These are phyloP conservation scores for Nemania sp. DNA, from an alignment of 2,329 filamentous ascomycete genomes.

Conservation along the genomic window DNA sequence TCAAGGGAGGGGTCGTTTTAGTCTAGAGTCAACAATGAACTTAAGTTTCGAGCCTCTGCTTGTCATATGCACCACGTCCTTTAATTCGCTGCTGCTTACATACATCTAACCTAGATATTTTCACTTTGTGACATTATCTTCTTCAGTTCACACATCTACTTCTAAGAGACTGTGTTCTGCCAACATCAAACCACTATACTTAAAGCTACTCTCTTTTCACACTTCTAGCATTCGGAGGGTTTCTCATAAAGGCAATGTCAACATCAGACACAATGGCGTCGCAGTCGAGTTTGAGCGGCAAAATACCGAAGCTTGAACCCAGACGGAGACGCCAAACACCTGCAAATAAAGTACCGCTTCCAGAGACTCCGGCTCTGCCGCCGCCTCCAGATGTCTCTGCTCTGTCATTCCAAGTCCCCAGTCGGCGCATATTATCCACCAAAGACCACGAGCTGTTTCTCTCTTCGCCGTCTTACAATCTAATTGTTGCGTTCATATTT, in stretches of 20 bases:
- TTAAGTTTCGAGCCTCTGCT: too few relatives aligned
- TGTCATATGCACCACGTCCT: too few relatives aligned
- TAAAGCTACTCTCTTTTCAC: too few relatives aligned
- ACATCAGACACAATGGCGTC: conserved; percentile 27
- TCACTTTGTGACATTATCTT: too few relatives aligned
- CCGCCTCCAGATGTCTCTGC: conserved; percentile 64
- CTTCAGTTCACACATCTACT: too few relatives aligned
- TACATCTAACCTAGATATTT: too few relatives aligned
- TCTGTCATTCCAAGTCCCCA: conserved; percentile 67
- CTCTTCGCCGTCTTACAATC: conserved; percentile 70
- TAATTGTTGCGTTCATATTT: conserved; percentile 86
- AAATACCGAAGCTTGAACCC: conserved; percentile 69
- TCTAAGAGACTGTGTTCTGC: too few relatives aligned
- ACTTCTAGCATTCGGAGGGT: neutral
- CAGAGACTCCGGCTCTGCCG: conserved; percentile 74
- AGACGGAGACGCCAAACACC: conserved; percentile 57
- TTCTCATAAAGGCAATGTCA: conserved; percentile 25
- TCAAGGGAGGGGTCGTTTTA: too few relatives aligned
- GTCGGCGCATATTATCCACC: conserved; percentile 77
- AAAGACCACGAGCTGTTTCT: conserved; percentile 83
- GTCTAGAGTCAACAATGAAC: too few relatives aligned
- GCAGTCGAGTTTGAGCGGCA: conserved; percentile 57
- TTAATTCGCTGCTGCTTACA: too few relatives aligned
- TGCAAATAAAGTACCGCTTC: conserved; percentile 64
- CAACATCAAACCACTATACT: too few relatives aligned